These are phyloP conservation scores for Erythrophleum ivorense DNA, from an alignment of 331 rosid species.

Conservation along the genomic window DNA sequence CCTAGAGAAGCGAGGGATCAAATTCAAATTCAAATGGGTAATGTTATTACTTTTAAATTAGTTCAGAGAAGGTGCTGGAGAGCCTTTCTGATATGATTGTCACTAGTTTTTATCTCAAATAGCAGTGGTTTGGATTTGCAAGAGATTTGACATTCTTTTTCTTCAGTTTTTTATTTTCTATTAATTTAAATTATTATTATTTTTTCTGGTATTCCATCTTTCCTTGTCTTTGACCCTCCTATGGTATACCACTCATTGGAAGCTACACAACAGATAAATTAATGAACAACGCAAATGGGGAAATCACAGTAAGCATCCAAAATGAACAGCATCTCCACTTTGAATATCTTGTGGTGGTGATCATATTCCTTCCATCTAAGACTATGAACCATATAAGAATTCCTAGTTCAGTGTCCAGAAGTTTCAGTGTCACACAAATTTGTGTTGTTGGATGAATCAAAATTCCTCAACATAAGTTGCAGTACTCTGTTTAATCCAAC, in stretches of 20 bases:
- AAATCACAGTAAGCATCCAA: conserved; percentile 62
- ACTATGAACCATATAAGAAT: not conserved
- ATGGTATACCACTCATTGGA: conserved; percentile 22
- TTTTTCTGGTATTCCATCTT: conserved; percentile 17
- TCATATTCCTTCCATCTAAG: conserved; percentile 33
- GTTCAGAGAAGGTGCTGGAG: conserved; percentile 55
- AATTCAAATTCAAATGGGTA: conserved; percentile 29
- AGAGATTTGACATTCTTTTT: conserved; percentile 22
- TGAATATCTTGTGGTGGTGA: conserved; percentile 36
- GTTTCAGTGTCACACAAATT: conserved; percentile 44
- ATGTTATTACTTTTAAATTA: conserved; percentile 46
- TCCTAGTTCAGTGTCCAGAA: conserved; percentile 16
- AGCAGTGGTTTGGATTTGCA: conserved; percentile 43
- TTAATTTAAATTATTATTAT: not conserved
- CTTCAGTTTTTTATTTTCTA: not conserved
- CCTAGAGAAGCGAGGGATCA: not conserved
- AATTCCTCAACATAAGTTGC: conserved; percentile 40
- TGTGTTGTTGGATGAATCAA: conserved; percentile 21
- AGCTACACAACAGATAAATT: not conserved
- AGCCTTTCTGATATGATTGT: conserved; percentile 52
- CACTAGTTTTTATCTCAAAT: conserved; percentile 46
- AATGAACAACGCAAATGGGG: not conserved
- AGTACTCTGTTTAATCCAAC: conserved; percentile 40
- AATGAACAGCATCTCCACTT: conserved; percentile 70
- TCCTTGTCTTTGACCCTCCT: conserved; percentile 35